Evolutionary conservation across 331 rosid genomes (phyloP).

Genomic region (Stylosanthes scabra): DNA sequence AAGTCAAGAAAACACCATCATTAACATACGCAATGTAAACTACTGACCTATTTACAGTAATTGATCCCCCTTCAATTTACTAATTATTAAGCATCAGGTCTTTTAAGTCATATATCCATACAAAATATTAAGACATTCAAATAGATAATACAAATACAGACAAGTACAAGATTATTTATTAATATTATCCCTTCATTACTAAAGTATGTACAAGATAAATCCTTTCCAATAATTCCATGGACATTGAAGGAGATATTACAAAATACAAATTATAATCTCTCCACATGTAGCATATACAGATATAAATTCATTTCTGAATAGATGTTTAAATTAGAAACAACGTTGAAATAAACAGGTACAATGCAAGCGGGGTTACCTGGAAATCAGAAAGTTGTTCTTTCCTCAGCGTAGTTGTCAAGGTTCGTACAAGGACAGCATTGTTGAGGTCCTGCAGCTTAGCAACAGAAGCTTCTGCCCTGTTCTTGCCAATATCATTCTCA

Average conservation of each 20-base stretch:
- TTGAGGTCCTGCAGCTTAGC: constrained; percentile 94
- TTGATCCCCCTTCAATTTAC: neutral
- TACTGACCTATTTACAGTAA: constrained; percentile 8
- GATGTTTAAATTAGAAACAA: neutral
- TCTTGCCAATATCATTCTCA: constrained; percentile 82
- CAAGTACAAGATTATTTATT: neutral
- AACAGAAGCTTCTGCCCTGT: constrained; percentile 85
- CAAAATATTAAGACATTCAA: constrained; percentile 9
- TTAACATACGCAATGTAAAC: neutral
- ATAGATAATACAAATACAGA: neutral
- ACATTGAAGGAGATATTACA: constrained; percentile 23
- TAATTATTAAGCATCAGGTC: constrained; percentile 10
- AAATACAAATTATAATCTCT: constrained; percentile 1
- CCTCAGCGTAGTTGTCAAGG: constrained; percentile 60
- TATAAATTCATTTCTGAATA: neutral
- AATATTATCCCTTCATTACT: neutral
- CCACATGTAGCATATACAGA: neutral
- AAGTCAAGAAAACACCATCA: neutral
- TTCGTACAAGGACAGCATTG: constrained; percentile 77
- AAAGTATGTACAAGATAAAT: neutral
- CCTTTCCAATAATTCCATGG: constrained; percentile 1
- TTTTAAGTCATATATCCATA: neutral
- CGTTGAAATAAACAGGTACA: neutral
- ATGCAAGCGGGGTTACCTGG: constrained; percentile 57
- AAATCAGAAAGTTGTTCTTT: constrained; percentile 78